Percentiles rank a stretch among this genome's conserved stretches.
Evolutionary conservation across 2,329 filamentous ascomycete species (phyloP).

Genomic region (Pseudogymnoascus sp.): DNA sequence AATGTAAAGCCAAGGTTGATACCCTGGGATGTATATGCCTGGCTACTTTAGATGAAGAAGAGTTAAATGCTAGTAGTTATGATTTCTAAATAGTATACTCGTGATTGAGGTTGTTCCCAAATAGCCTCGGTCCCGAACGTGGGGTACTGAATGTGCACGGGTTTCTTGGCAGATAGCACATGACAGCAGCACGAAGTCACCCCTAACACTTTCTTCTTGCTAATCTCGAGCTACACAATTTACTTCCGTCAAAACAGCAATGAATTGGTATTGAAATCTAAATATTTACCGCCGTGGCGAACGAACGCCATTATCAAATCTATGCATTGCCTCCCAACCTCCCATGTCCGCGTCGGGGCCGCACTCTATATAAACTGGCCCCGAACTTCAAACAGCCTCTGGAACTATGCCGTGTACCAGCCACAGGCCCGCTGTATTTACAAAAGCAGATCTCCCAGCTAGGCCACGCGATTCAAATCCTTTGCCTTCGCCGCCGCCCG

Average conservation of each 20-base stretch:
- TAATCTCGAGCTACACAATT: neutral
- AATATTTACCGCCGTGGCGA: neutral
- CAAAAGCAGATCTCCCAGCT: neutral
- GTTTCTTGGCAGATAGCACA: neutral
- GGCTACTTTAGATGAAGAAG: neutral
- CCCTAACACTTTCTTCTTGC: neutral
- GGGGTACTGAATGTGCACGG: neutral
- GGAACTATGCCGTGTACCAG: neutral
- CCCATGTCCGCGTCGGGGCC: neutral
- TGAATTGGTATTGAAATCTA: neutral
- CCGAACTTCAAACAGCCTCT: neutral
- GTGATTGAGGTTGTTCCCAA: neutral
- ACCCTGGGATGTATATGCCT: neutral
- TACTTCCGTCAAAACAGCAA: neutral
- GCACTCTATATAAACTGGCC: neutral
- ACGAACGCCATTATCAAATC: neutral
- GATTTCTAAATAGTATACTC: neutral
- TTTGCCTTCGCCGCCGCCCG: neutral
- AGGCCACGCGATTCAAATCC: neutral
- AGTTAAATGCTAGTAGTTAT: neutral
- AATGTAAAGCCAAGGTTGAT: neutral
- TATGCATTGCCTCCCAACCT: neutral
- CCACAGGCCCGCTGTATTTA: neutral
- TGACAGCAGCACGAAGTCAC: neutral
- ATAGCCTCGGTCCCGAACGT: constrained; percentile 2